Evolutionary conservation across 306 rosid species (phyloP), one percentile per base, ranked within the genome.

Genomic region (Glycine latifolia): DNA sequence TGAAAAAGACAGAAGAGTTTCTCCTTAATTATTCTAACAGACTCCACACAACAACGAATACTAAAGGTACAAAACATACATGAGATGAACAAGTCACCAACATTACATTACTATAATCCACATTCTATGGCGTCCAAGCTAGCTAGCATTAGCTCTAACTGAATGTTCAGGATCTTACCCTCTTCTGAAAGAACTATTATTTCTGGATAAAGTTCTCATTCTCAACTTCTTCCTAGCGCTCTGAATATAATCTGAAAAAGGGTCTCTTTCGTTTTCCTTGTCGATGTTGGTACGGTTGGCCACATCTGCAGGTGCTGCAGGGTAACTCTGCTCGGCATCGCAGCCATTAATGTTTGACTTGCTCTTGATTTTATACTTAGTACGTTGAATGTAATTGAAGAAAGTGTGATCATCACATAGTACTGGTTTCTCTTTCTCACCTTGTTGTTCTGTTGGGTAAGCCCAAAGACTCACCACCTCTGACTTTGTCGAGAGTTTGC

Each of bases 161-260:
- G 61, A 70, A 41, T 16, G 1, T 4, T 17, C 26, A 31, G 1
- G 9, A 52, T 49, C 44, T 59, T 13, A 65, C 33, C 83, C 85
- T 56, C 55, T 54, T 76, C 78, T 85, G 31, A 84, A 83, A 26
- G 88, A 73, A n/a, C 67, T 8, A 33, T 1, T 68, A 56, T 81
- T 87, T 81, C 13, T 76, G 0, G 93, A 61, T 4, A 75, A 35
- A 58, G 86, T 78, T 72, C 85, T 74, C 46, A 88, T 54, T 71
- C 86, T 74, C 33, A 90, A 48, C 75, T 83, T 91, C 53, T 43
- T 81, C 85, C 15, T 84, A 0, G 80, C 76, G 43, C 48, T 62
- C 43, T 86, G 66, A 71, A 90, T 88, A 52, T 84, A 91, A 69
- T 76, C 78, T 49, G 91, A 73, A 67, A 84, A 86, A 4, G 75